phyloP scores from a whole-genome alignment of 2,329 filamentous ascomycete genomes.

The Arthrobotrys entomopaga region DNA sequence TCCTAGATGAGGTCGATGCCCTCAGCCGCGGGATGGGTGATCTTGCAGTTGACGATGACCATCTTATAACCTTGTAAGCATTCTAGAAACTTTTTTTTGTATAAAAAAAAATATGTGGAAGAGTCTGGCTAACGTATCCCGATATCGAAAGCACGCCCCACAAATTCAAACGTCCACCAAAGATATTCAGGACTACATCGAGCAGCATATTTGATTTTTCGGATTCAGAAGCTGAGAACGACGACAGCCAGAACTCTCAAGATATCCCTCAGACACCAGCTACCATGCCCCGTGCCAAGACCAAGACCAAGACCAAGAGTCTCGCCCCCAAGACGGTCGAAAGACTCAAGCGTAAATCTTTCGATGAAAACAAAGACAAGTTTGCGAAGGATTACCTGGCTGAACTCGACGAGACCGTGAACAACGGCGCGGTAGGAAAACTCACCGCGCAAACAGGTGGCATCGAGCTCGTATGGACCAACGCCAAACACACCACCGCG shows the following conservation, averaged over 20 bases:
- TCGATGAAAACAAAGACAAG: slow-evolving; percentile 28
- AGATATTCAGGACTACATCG: slow-evolving; percentile 34
- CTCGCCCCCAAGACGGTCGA: slow-evolving; percentile 38
- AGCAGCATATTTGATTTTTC: slow-evolving; percentile 42
- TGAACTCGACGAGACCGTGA: slow-evolving; percentile 35
- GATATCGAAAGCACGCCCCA: slow-evolving; percentile 30
- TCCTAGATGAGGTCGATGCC: slow-evolving; percentile 28
- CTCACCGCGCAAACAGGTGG: slow-evolving; percentile 32
- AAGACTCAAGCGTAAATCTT: slow-evolving; percentile 23
- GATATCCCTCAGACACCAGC: slow-evolving; percentile 5
- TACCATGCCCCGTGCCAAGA: slow-evolving; percentile 19
- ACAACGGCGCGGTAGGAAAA: slow-evolving; percentile 26
- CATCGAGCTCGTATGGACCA: slow-evolving; percentile 44
- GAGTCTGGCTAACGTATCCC: slow-evolving; percentile 3
- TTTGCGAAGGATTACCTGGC: slow-evolving; percentile 37
- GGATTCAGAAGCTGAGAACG: slow-evolving; percentile 36
- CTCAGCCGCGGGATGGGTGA: slow-evolving; percentile 35
- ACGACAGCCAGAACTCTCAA: neutral
- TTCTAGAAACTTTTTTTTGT: neutral
- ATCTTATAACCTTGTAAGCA: slow-evolving; percentile 41
- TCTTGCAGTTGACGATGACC: slow-evolving; percentile 37
- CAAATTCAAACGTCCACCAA: slow-evolving; percentile 39
- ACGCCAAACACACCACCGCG: slow-evolving; percentile 42
- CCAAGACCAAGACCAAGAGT: slow-evolving; percentile 30
- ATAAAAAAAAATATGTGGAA: neutral